Conservation (phyloP, 768 basidiomycete species). For the Leccinum rimulosum region DNA sequence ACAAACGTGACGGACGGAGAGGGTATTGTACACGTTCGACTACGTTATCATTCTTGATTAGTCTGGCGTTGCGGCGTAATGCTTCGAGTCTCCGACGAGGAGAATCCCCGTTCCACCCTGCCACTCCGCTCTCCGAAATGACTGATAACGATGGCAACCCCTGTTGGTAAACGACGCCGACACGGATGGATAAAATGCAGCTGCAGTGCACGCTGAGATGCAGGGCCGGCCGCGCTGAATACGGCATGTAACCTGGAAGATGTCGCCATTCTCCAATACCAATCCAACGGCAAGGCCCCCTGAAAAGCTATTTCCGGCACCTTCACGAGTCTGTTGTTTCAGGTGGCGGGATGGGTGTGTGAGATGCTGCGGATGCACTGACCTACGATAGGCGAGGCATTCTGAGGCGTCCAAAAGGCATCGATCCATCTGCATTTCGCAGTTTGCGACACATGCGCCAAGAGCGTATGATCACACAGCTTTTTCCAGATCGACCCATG, state of each 20-base stretch:
- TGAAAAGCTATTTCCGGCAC: conserved; percentile 89
- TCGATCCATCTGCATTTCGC: conserved; percentile 58
- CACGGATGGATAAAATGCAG: conserved; percentile 70
- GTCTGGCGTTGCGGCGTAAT: conserved; percentile 42
- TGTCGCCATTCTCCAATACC: conserved; percentile 48
- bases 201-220: conserved; percentile 37
- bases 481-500: conserved; percentile 47
- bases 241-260: conserved; percentile 57
- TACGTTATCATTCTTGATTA: conserved; percentile 34
- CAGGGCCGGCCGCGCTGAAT: conserved; percentile 3
- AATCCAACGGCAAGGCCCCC: conserved; percentile 82
- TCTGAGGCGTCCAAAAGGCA: conserved; percentile 64
- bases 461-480: conserved; percentile 70
- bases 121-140: conserved; percentile 23
- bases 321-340: conserved; percentile 35
- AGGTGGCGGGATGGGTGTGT: conserved; percentile 1
- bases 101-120: conserved; percentile 70
- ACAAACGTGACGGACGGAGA: conserved; percentile 14
- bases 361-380: conserved; percentile 13
- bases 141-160: conserved; percentile 61
- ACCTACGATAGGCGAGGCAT: conserved; percentile 60
- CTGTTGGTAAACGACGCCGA: conserved; percentile 75
- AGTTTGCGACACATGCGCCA: conserved; percentile 65
- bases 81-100: conserved; percentile 56
- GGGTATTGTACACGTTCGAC: conserved; percentile 25